Percentiles rank a stretch among this genome's conserved stretches.
phyloP scores from a whole-genome alignment of 1,284 basidiomycete species.

The Leccinum angustisporum region DNA sequence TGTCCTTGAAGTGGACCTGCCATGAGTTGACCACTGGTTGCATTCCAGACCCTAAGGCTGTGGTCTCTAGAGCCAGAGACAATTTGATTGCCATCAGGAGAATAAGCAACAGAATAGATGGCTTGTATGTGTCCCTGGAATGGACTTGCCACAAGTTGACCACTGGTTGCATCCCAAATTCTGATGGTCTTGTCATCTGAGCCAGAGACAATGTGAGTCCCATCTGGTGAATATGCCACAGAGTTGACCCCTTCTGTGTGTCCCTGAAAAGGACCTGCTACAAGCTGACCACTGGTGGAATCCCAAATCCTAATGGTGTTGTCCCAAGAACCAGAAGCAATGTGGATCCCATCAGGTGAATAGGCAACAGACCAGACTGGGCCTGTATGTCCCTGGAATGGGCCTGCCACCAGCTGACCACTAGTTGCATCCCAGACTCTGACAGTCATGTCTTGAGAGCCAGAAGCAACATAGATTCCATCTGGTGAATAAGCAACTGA shows the following conservation, averaged over 20 bases:
- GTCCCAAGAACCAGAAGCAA: not conserved
- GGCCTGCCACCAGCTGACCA: not conserved
- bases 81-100: not conserved
- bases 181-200: not conserved
- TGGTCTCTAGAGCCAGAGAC: not conserved
- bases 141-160: not conserved
- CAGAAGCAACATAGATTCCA: too few species aligned
- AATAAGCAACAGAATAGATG: not conserved
- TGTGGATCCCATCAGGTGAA: not conserved
- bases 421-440: not conserved
- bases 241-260: not conserved
- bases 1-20: not conserved
- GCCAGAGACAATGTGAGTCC: not conserved
- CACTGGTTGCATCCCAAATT: not conserved
- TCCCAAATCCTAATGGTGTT: not conserved
- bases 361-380: not conserved
- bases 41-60: not conserved
- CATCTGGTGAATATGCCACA: not conserved
- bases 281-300: not conserved
- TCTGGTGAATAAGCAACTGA: too few species aligned
- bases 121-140: not conserved
- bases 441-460: too few species aligned
- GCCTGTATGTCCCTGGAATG: not conserved
- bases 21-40: not conserved
- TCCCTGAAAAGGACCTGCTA: not conserved